These are phyloP conservation scores for Selaginella tamariscina DNA, from an alignment of 75 land plant genomes.

Conservation along the genomic window DNA sequence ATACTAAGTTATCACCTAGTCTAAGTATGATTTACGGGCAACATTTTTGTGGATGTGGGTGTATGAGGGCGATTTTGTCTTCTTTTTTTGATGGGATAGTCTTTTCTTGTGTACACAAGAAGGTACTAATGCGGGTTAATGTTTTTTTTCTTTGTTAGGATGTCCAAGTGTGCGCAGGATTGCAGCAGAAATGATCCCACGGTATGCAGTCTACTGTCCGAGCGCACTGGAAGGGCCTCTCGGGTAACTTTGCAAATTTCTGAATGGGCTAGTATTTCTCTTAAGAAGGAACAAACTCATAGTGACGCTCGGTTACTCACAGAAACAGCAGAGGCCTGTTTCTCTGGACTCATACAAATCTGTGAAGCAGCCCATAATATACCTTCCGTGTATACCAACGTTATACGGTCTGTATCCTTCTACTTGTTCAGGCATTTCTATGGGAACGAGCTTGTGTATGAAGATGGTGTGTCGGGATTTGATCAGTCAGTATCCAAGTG, in stretches of 20 bases:
- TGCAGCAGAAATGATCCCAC: constrained; percentile 81
- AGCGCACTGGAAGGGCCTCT: constrained; percentile 77
- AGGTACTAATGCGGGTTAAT: background rate
- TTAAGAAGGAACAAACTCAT: constrained; percentile 27
- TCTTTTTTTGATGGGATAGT: background rate
- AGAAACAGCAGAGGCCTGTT: constrained; percentile 60
- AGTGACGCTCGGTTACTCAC: constrained; percentile 52
- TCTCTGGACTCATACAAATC: constrained; percentile 60
- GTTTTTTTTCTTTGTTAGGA: constrained; percentile 32
- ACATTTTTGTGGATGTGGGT: background rate
- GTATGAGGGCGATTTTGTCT: background rate
- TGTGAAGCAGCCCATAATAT: constrained; percentile 39
- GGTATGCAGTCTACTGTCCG: constrained; percentile 83
- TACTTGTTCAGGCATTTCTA: constrained; percentile 55
- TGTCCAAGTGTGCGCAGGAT: constrained; percentile 83
- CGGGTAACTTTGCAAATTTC: constrained; percentile 54
- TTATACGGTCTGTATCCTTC: constrained; percentile 43
- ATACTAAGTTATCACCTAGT: background rate
- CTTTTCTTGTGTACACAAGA: background rate
- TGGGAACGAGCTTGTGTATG: constrained; percentile 24
- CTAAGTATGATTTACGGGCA: background rate
- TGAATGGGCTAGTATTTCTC: constrained; percentile 45
- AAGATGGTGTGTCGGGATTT: background rate
- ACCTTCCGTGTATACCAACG: constrained; percentile 42
- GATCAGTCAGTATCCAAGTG: background rate